Evolutionary conservation across 2,329 filamentous ascomycete species (phyloP), one percentile per base, ranked within the genome.

Genomic region (Paraconiothyrium sp.): DNA sequence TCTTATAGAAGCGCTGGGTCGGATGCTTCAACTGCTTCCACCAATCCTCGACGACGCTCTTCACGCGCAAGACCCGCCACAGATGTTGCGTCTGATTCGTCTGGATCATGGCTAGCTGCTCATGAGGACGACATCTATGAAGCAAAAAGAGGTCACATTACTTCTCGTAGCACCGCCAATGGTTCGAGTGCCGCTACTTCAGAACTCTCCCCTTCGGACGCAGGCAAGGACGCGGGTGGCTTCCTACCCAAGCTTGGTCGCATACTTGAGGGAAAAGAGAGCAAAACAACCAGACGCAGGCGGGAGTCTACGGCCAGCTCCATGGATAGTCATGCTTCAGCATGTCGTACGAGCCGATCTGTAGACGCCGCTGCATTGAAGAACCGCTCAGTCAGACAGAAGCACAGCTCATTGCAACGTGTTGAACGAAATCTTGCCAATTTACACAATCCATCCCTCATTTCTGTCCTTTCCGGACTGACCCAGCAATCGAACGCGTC

Each of bases 401-500:
- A 76, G 52, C 72, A 75, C 56, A 69, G 70, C 59, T 74, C 75
- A 22, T 63, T 72, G 27, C 76, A 77, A 58, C 75, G 73, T 57
- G 75, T 77, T 20, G 70, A 55, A 44, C n/a, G 67, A 37, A 72
- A 61, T 49, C 68, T 74, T 49, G 61, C 63, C 3, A 67, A 69
- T 49, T 58, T 79, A 41, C 76, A 78, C 37, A 81, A 80, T 54
- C 74, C 78, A 7, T 83, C 81, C 5, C 64, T 82, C 35, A 66
- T 78, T 46, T 84, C 81, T 1, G 73, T 82, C 3, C 63, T 80
- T 10, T 81, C 82, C 27, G 76, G 72, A 54, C 64, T 80, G 48
- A 83, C 81, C 3, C 76, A 78, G 54, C 71, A 72, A 10, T 82
- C 81, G 14, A 76, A 72, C 54, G 71, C 71, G 16, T 82, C 81